phyloP scores from a whole-genome alignment of 2,329 filamentous ascomycete species.

The Pyrenochaeta sp. region DNA sequence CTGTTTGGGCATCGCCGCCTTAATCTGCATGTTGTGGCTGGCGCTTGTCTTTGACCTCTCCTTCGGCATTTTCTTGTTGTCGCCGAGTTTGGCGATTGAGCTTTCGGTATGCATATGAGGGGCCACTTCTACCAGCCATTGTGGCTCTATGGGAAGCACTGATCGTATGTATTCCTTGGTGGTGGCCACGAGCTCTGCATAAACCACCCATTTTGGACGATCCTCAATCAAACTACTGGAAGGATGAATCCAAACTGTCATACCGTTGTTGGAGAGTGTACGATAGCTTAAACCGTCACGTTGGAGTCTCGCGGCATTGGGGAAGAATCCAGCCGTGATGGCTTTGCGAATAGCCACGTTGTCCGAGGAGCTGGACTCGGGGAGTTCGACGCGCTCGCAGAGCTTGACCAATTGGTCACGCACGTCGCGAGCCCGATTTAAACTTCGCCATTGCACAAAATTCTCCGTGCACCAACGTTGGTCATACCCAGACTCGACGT shows the following conservation, averaged over 20 bases:
- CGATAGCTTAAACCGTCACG: constrained; percentile 87
- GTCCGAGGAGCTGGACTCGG: constrained; percentile 72
- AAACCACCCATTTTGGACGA: constrained; percentile 87
- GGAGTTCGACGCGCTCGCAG: constrained; percentile 91
- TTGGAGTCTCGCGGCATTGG: constrained; percentile 85
- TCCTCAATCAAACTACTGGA: constrained; percentile 72
- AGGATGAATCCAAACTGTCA: constrained; percentile 91
- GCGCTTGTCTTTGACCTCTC: neutral
- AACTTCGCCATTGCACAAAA: constrained; percentile 88
- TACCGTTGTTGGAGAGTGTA: constrained; percentile 83
- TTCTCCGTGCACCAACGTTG: constrained; percentile 91
- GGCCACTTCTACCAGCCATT: constrained; percentile 88
- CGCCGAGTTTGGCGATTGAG: constrained; percentile 1
- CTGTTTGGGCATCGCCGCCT: no score
- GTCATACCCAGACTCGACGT: constrained; percentile 90
- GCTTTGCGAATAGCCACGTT: constrained; percentile 83
- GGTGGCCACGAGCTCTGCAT: constrained; percentile 53
- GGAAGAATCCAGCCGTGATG: constrained; percentile 91
- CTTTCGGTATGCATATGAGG: constrained; percentile 93
- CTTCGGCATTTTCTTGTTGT: neutral
- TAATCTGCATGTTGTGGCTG: no score
- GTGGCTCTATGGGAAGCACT: constrained; percentile 82
- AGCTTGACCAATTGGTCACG: constrained; percentile 91
- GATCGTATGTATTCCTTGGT: constrained; percentile 89
- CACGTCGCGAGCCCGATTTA: constrained; percentile 88